These are phyloP conservation scores for Stemphylium vesicarium DNA, from an alignment of 2,329 filamentous ascomycete genomes.

Conservation along the genomic window DNA sequence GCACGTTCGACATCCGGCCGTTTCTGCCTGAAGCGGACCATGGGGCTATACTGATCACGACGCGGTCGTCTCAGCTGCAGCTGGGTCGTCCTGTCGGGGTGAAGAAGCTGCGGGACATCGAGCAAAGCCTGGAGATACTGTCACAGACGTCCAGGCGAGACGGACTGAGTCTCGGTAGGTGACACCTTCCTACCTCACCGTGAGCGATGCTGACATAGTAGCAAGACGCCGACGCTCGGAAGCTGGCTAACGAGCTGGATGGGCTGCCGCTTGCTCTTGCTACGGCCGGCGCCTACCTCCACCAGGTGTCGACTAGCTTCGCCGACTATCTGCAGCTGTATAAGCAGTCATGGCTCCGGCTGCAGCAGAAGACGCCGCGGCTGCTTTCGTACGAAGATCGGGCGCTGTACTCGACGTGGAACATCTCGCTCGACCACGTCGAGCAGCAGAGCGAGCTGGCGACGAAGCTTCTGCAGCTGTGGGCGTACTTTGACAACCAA, in stretches of 20 bases:
- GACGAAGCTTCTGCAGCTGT: conserved; percentile 14
- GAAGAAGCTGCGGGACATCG: conserved; percentile 4
- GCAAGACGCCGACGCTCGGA: conserved; percentile 41
- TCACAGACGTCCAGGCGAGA: conserved; percentile 4
- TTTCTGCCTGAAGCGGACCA: conserved; percentile 6
- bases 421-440: conserved; percentile 12
- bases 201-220: neutral
- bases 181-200: too few species aligned
- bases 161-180: neutral
- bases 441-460: conserved; percentile 6
- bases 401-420: conserved; percentile 21
- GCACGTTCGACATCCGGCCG: conserved; percentile 41
- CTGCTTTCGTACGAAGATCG: conserved; percentile 27
- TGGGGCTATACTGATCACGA: conserved; percentile 8
- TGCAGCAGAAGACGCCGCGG: conserved; percentile 21
- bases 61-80: conserved; percentile 9
- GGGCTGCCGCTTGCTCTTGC: conserved; percentile 11
- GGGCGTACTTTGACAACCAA: conserved; percentile 36
- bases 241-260: conserved; percentile 4
- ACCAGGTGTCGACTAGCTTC: conserved; percentile 22
- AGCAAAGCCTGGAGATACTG: conserved; percentile 16
- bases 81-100: conserved; percentile 8
- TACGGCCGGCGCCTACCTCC: conserved; percentile 16
- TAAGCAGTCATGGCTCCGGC: conserved; percentile 38
- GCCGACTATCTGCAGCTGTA: conserved; percentile 38